phyloP scores from a whole-genome alignment of 1,284 basidiomycete genomes.

The Moesziomyces antarcticus region DNA sequence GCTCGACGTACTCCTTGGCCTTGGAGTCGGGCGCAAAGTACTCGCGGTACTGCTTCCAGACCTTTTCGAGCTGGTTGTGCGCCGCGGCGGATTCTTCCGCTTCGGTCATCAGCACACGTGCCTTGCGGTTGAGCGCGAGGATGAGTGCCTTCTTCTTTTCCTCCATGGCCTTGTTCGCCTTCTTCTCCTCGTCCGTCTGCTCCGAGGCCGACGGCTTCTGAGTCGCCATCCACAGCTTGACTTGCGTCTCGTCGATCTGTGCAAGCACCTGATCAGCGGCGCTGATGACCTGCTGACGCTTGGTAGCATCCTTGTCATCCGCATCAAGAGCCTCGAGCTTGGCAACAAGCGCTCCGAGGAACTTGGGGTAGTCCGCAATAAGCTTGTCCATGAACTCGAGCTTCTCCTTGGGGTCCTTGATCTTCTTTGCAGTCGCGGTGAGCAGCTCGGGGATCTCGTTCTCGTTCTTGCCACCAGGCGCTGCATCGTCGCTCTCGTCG shows the following conservation, averaged over 20 bases:
- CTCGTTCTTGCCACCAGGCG: slow-evolving; percentile 45
- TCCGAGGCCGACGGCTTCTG: slow-evolving; percentile 58
- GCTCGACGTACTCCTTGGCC: slow-evolving; percentile 53
- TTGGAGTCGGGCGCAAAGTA: slow-evolving; percentile 51
- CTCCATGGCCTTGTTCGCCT: slow-evolving; percentile 57
- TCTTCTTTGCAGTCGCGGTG: slow-evolving; percentile 62
- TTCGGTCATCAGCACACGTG: slow-evolving; percentile 46
- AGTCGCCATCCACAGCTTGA: slow-evolving; percentile 60
- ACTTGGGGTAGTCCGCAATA: slow-evolving; percentile 60
- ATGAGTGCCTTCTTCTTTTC: slow-evolving; percentile 61
- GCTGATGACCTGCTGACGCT: slow-evolving; percentile 42
- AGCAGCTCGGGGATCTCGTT: slow-evolving; percentile 63
- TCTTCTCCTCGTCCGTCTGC: slow-evolving; percentile 62
- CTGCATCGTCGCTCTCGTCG: slow-evolving; percentile 28
- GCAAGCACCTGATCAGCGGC: slow-evolving; percentile 58
- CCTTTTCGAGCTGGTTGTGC: slow-evolving; percentile 28
- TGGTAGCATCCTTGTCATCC: slow-evolving; percentile 34
- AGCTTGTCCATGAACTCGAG: slow-evolving; percentile 61
- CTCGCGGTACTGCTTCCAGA: slow-evolving; percentile 48
- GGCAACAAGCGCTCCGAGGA: slow-evolving; percentile 62
- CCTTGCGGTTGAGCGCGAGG: slow-evolving; percentile 60
- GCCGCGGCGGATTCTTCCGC: slow-evolving; percentile 20
- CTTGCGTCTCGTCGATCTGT: slow-evolving; percentile 56
- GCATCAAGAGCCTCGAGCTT: slow-evolving; percentile 56
- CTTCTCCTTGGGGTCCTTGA: slow-evolving; percentile 62